Percentiles rank a stretch among this genome's conserved stretches.
These are phyloP conservation scores for Syzygium oleosum DNA, from an alignment of 345 rosid genomes.

Conservation along the genomic window DNA sequence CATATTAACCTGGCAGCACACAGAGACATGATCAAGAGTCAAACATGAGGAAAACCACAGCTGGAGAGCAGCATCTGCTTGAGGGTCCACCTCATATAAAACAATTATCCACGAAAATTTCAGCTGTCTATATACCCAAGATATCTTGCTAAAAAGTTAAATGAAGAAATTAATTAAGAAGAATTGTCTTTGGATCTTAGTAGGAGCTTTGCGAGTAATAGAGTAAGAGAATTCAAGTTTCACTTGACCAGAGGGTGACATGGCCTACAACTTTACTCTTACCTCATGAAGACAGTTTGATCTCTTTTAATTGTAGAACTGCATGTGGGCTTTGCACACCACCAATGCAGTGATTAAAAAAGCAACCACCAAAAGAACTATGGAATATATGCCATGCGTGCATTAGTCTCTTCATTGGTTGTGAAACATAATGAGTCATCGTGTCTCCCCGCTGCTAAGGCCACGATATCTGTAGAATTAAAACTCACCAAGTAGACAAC, in stretches of 20 bases:
- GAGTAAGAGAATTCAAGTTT: not conserved
- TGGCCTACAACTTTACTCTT: not conserved
- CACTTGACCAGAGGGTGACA: not conserved
- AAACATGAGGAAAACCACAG: not conserved
- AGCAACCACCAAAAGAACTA: not conserved
- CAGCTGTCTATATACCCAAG: not conserved
- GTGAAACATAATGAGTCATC: not conserved
- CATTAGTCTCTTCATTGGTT: not conserved
- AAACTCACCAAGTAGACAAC: conserved; percentile 84
- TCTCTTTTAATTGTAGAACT: not conserved
- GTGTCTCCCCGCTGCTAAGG: not conserved
- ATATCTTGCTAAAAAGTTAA: not conserved
- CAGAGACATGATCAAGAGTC: not conserved
- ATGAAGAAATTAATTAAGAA: not conserved
- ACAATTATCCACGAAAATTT: not conserved
- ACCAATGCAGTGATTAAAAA: not conserved
- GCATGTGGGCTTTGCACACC: not conserved
- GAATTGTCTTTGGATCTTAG: not conserved
- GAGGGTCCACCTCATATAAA: not conserved
- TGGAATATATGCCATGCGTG: not conserved
- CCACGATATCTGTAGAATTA: not conserved
- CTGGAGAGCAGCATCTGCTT: not conserved
- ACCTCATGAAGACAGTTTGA: not conserved
- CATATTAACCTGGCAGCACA: conserved; percentile 71
- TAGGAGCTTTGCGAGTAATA: not conserved